Evolutionary conservation across 108 stramenopile genomes (phyloP).

Genomic region (Epipyxis sp.): DNA sequence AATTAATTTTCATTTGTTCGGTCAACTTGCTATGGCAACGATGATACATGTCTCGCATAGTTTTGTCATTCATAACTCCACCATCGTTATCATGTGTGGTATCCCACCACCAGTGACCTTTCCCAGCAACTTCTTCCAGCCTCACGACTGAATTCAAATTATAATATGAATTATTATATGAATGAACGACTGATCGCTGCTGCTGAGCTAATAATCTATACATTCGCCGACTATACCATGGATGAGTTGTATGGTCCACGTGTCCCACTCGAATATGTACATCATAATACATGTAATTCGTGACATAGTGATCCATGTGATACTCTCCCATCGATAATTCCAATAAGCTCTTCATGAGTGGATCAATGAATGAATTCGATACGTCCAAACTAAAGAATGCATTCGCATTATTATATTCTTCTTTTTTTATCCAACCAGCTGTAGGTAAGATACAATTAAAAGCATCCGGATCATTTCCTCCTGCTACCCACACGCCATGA

Average conservation of each 20-base stretch:
- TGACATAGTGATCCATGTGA: background rate
- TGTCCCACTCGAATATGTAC: constrained; percentile 7
- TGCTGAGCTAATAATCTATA: background rate
- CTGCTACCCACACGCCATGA: constrained; percentile 24
- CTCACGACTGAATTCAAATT: background rate
- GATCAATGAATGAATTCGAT: background rate
- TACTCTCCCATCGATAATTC: background rate
- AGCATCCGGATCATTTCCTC: background rate
- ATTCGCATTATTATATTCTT: constrained; percentile 1
- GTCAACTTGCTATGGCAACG: background rate
- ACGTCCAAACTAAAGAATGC: constrained; percentile 20
- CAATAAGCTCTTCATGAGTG: background rate
- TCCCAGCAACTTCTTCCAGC: constrained; percentile 19
- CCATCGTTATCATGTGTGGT: constrained; percentile 11
- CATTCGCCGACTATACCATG: constrained; percentile 34
- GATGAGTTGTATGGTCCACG: background rate
- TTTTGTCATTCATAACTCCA: constrained; percentile 16
- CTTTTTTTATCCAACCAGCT: constrained; percentile 24
- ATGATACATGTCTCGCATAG: constrained; percentile 11
- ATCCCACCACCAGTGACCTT: constrained; percentile 35
- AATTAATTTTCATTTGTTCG: background rate
- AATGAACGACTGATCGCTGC: background rate
- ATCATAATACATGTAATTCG: background rate
- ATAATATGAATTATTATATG: background rate
- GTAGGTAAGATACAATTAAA: background rate